Base-by-base conservation (phyloP, 768 basidiomycete genomes). In the Cystobasidiopsis lactophilus region DNA sequence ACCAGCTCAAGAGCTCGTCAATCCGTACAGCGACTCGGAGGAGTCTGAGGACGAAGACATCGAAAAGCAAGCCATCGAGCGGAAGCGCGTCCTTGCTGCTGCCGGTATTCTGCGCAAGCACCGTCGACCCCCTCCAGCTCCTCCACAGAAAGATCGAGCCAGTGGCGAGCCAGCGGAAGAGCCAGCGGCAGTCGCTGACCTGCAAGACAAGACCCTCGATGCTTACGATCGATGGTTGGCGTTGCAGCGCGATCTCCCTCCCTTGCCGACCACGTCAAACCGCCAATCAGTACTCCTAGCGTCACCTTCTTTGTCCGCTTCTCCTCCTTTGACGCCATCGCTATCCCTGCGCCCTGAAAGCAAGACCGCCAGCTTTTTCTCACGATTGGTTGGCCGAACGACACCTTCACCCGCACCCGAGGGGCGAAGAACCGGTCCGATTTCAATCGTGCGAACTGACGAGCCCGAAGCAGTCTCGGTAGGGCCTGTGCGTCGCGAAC, bases 11-110 rank as follows among this genome's bases (percentile, higher is more conserved):
- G n/a, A n/a, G n/a, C n/a, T n/a, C n/a, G n/a, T n/a, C n/a, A n/a
- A 7, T 43, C 19, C 24, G 24, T 7, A 47, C 10, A 47, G 45
- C 40, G 29, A 48, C 33, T 23, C 35, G 13, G 48, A 47, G 18
- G 14, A 37, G 40, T 18, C 37, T 21, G 54, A 57, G 26, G 58
- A 57, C 27, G 40, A 52, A 30, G 58, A 61, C 30, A 46, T 47
- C 5, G 53, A 53, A n/a, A 54, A 39, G 44, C 75, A 83, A 29
- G 84, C 78, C 52, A 67, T 73, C 18, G 86, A 91, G 63, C 72
- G 84, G 21, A 77, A 77, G 58, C 73, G 79, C 19, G 84, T 93
- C 5, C 69, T 95, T n/a, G 77, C 84, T 62, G 82, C 84, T 0
- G 86, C 86, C 0, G 89, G 89, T 2, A 69, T 93, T 24, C 72